phyloP scores from a whole-genome alignment of 345 rosid species.

The Citrus unshiu region DNA sequence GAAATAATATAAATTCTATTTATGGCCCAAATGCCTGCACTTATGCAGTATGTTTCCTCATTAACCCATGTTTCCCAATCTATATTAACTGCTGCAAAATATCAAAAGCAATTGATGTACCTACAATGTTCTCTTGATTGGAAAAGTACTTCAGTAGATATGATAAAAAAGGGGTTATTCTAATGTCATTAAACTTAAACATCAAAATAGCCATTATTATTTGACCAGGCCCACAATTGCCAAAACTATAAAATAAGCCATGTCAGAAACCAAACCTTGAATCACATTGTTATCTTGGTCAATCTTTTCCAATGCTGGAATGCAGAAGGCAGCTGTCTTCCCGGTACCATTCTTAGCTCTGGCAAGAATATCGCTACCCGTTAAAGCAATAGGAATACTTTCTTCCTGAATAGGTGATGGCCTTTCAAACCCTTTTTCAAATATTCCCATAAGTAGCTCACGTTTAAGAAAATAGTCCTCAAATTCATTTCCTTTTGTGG shows the following conservation, averaged over 20 bases:
- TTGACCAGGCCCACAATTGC: neutral
- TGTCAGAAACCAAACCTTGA: conserved; percentile 60
- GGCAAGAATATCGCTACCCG: conserved; percentile 99
- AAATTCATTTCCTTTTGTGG: conserved; percentile 97
- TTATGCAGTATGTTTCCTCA: neutral
- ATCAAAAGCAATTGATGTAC: neutral
- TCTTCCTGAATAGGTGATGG: conserved; percentile 99
- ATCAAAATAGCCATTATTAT: neutral
- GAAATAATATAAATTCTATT: neutral
- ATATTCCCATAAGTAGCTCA: conserved; percentile 93
- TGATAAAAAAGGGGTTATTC: neutral
- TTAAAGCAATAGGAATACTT: conserved; percentile 99
- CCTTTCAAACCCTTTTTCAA: conserved; percentile 97
- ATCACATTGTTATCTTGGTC: conserved; percentile 91
- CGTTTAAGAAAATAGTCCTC: conserved; percentile 98
- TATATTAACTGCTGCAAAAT: neutral
- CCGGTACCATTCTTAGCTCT: conserved; percentile 99
- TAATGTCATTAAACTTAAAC: neutral
- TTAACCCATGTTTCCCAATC: neutral
- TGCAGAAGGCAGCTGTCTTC: conserved; percentile 97
- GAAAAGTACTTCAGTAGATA: neutral
- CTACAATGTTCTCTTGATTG: neutral
- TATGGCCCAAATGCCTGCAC: neutral
- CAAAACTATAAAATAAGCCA: neutral
- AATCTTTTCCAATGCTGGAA: conserved; percentile 96